Conservation (phyloP, 257 asterid genomes). For the Ilex asprella region DNA sequence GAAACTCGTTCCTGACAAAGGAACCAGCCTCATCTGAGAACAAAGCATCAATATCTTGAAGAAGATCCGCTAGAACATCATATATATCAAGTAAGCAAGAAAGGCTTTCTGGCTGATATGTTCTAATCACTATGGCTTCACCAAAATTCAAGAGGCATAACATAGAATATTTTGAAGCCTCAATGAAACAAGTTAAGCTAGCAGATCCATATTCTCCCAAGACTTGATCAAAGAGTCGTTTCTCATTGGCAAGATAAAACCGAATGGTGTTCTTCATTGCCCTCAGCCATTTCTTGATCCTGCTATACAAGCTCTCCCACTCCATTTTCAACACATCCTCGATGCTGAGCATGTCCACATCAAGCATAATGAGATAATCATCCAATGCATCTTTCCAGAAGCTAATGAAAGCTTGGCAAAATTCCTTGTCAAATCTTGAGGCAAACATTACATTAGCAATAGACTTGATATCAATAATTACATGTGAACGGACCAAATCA, state of each 20-base stretch:
- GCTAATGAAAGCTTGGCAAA: constrained; percentile 31
- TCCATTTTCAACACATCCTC: constrained; percentile 65
- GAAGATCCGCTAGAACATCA: constrained; percentile 34
- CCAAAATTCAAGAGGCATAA: constrained; percentile 54
- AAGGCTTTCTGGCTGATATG: constrained; percentile 53
- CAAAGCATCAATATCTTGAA: constrained; percentile 28
- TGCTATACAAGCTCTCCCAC: constrained; percentile 42
- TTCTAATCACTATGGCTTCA: constrained; percentile 47
- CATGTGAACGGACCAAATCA: constrained; percentile 54
- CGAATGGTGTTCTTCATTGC: constrained; percentile 37
- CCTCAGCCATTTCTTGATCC: constrained; percentile 44
- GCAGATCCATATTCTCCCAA: constrained; percentile 28
- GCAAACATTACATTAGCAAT: constrained; percentile 48
- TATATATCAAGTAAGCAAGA: constrained; percentile 56
- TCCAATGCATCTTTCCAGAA: constrained; percentile 43
- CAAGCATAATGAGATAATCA: constrained; percentile 32
- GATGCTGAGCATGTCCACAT: constrained; percentile 35
- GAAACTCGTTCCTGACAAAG: constrained; percentile 32
- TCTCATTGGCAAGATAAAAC: constrained; percentile 34
- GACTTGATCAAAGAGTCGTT: constrained; percentile 43
- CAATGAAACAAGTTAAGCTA: constrained; percentile 36
- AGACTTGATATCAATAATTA: constrained; percentile 37
- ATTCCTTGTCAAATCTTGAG: constrained; percentile 43
- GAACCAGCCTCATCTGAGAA: constrained; percentile 31
- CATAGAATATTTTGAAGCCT: constrained; percentile 42